Evolutionary conservation across 257 asterid genomes (phyloP).

Genomic region (Primulina eburnea): DNA sequence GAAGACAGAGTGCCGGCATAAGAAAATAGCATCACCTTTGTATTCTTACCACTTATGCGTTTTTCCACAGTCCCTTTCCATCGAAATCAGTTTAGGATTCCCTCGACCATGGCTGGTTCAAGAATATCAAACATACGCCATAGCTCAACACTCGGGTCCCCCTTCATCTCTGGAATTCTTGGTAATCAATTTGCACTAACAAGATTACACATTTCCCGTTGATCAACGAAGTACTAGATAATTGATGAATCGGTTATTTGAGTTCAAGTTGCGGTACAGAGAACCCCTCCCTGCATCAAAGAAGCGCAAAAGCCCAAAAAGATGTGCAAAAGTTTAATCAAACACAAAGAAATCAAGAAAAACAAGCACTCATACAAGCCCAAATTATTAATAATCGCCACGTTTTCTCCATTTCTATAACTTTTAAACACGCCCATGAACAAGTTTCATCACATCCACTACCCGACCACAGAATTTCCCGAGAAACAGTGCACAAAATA

Average conservation of each 20-base stretch:
- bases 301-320: not conserved
- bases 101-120: no score
- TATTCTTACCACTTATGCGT: slow-evolving; percentile 33
- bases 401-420: not conserved
- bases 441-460: not conserved
- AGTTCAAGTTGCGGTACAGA: not conserved
- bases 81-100: slow-evolving; percentile 35
- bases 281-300: no score
- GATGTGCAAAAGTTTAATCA: slow-evolving; percentile 18
- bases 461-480: not conserved
- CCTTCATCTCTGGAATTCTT: no score
- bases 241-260: not conserved
- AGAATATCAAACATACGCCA: no score
- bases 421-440: not conserved
- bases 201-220: slow-evolving; percentile 5
- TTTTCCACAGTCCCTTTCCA: slow-evolving; percentile 36
- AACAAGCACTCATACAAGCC: not conserved
- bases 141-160: no score
- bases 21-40: no score
- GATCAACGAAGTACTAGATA: not conserved
- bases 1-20: no score
- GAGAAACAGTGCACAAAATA: no score
- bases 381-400: not conserved
- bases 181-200: slow-evolving; percentile 36
- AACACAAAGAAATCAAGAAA: slow-evolving; percentile 6